phyloP scores from a whole-genome alignment of 305 asterid species.

The Plantago rigida region DNA sequence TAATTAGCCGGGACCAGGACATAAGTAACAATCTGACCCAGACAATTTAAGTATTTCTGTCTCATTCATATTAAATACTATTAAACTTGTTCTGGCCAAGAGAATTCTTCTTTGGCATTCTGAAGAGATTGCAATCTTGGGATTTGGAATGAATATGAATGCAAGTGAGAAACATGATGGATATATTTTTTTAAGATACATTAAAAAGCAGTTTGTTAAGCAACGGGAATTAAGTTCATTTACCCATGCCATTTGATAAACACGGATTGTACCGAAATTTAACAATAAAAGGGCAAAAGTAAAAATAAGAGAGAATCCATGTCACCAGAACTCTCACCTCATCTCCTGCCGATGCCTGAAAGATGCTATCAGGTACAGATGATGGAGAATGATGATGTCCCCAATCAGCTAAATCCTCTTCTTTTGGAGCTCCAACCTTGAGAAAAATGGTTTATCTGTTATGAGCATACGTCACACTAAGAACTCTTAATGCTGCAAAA shows the following conservation, averaged over 20 bases:
- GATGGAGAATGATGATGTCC: conserved; percentile 81
- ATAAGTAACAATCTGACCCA: conserved; percentile 7
- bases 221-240: neutral
- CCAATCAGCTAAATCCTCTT: conserved; percentile 85
- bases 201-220: neutral
- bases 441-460: conserved; percentile 14
- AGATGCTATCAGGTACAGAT: conserved; percentile 74
- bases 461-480: conserved; percentile 16
- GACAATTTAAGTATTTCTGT: neutral
- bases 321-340: conserved; percentile 48
- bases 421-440: conserved; percentile 90
- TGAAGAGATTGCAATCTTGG: neutral
- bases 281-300: neutral
- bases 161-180: neutral
- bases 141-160: neutral
- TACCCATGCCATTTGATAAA: neutral
- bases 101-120: neutral
- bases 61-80: neutral
- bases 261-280: neutral
- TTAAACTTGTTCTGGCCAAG: neutral
- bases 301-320: conserved; percentile 12
- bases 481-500: conserved; percentile 16
- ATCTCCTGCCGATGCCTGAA: conserved; percentile 87
- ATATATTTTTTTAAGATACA: neutral
- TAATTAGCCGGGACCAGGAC: neutral